Evolutionary conservation across 768 basidiomycete genomes (phyloP), one percentile per base, ranked within the genome.

Genomic region (Glaciozyma antarctica): DNA sequence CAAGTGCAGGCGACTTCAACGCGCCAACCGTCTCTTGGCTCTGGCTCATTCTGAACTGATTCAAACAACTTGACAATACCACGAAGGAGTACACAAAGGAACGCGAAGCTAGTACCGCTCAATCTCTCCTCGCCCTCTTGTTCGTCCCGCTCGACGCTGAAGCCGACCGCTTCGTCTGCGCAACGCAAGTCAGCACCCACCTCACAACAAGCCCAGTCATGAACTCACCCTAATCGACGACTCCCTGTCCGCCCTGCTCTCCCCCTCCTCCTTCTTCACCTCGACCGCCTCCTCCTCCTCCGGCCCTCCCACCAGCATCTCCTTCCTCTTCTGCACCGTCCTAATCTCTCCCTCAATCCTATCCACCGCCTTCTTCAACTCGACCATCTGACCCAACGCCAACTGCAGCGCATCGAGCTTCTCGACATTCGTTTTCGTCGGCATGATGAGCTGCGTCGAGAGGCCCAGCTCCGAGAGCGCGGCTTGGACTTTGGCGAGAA

Each of bases 381-480:
- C 90, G n/a, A 94, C 81, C 73, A 97, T 77, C 17, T 82, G 80
- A 6, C 81, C 81, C 1, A 88, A 83, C 5, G 87, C 84, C 7
- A 86, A 85, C 53, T 93, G 73, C 21, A 98, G 77, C 19, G 80
- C 79, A 67, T 95, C 91, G 24, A 92, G 79, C 70, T 82, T 83
- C 60, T 82, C 80, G 60, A 86, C 80, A 69, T 91, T 95, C 30
- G 85, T 85, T 47, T 85, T 81, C 3, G 95, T 97, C 22, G 95
- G 95, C 91, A 98, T 97, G 66, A 94, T 88, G 58, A 99, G 81
- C 16, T 87, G 84, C 21, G 81, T 82, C 62, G 84, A 80, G 16
- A 95, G 78, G 19, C 86, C 86, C 16, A 93, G 80, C 77, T 97
- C 92, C 10, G 81, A 75, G 21, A 97, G 81, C 19, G 86, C 81